phyloP scores from a whole-genome alignment of 1,284 basidiomycete genomes.

The Neonothopanus nambi region DNA sequence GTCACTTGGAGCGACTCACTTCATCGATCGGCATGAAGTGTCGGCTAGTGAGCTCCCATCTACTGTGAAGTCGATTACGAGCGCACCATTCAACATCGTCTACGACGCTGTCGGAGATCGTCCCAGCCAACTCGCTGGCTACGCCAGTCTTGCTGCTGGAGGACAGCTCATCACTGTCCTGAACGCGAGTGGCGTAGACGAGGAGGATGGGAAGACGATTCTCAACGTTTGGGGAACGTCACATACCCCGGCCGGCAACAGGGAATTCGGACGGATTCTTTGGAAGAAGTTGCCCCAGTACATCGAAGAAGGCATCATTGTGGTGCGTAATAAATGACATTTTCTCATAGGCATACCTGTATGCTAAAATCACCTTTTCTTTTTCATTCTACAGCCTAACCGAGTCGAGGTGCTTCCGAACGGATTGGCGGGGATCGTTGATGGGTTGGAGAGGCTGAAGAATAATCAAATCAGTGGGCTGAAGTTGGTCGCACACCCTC shows the following conservation, averaged over 20 bases:
- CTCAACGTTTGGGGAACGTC: neutral
- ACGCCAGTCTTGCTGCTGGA: neutral
- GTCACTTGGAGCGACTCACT: constrained; percentile 41
- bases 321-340: no score
- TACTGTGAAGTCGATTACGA: neutral
- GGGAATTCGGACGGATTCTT: constrained; percentile 4
- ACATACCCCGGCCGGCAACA: no score
- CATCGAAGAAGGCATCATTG: constrained; percentile 10
- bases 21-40: constrained; percentile 30
- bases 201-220: constrained; percentile 5
- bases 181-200: neutral
- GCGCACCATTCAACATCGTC: neutral
- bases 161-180: constrained; percentile 2
- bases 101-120: neutral
- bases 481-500: constrained; percentile 5
- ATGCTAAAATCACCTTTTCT: no score
- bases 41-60: neutral
- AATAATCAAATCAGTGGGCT: neutral
- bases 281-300: constrained; percentile 8
- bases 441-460: constrained; percentile 3
- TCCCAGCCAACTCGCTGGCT: constrained; percentile 1
- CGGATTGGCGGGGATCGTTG: neutral
- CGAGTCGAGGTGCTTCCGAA: neutral
- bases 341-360: no score
- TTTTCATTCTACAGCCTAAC: constrained; percentile 3